A percentile compares a stretch with the other conserved stretches of the same genome.
Conservation (phyloP, 2,329 filamentous ascomycete species). For the Penicillium sp. region DNA sequence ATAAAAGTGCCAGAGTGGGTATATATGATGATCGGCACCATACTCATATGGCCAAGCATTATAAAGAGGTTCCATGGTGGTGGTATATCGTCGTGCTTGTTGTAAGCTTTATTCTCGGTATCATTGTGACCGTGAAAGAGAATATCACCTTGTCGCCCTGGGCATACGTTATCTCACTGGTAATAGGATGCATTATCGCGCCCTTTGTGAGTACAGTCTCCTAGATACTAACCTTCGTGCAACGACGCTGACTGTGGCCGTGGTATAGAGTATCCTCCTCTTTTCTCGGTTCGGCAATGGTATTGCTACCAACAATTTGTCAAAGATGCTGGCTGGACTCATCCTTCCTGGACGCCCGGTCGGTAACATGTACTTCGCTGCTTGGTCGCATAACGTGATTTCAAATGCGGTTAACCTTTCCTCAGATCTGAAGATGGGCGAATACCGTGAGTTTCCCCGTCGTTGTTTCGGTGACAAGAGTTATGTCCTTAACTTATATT, state of each 20-base stretch:
- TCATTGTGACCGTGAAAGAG: conserved; percentile 33
- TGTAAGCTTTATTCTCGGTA: conserved; percentile 30
- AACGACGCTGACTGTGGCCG: conserved; percentile 3
- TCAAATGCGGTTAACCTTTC: conserved; percentile 51
- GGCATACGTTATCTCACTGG: conserved; percentile 33
- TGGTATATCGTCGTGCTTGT: conserved; percentile 34
- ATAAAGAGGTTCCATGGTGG: conserved; percentile 50
- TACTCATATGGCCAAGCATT: conserved; percentile 53
- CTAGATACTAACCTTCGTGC: not conserved
- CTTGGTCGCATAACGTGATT: conserved; percentile 61
- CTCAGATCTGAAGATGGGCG: conserved; percentile 59
- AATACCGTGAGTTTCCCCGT: conserved; percentile 50
- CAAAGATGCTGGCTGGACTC: conserved; percentile 57
- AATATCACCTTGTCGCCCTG: conserved; percentile 34
- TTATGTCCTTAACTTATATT: not conserved
- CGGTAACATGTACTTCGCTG: conserved; percentile 60
- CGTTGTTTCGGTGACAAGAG: conserved; percentile 23
- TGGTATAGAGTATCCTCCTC: conserved; percentile 50
- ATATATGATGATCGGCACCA: conserved; percentile 55
- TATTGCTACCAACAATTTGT: conserved; percentile 60
- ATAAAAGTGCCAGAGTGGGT: conserved; percentile 48
- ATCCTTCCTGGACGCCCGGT: conserved; percentile 53
- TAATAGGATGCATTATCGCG: conserved; percentile 30
- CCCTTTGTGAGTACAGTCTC: conserved; percentile 24
- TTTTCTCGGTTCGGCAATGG: conserved; percentile 57